Evolutionary conservation across 805 yeast species (phyloP).

Genomic region (Huiozyma naganishii): DNA sequence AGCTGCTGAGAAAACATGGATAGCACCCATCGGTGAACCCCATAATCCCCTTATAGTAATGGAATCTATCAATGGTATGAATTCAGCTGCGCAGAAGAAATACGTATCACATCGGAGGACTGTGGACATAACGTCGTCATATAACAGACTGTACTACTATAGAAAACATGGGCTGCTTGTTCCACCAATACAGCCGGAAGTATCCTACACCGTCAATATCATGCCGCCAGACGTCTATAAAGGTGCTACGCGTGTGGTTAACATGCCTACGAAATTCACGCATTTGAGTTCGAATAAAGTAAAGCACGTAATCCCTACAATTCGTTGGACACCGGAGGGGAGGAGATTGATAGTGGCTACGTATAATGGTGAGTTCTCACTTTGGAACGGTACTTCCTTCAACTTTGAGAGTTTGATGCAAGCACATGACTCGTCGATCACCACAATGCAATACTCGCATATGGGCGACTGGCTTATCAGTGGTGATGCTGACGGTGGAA

Average conservation of each 20-base stretch:
- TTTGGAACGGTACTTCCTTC: conserved; percentile 94
- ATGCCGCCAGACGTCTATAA: conserved; percentile 24
- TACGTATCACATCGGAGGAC: conserved; percentile 25
- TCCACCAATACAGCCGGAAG: conserved; percentile 24
- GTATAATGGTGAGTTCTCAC: conserved; percentile 88
- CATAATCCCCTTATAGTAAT: too few relatives aligned
- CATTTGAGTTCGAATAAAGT: conserved; percentile 88
- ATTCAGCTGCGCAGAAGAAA: conserved; percentile 13
- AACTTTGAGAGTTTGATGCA: conserved; percentile 96
- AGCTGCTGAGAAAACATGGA: too few relatives aligned
- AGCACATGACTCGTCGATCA: conserved; percentile 89
- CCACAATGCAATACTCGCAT: conserved; percentile 71
- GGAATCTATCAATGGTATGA: background rate
- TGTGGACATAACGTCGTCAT: conserved; percentile 25
- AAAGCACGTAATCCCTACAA: conserved; percentile 78
- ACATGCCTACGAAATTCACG: conserved; percentile 70
- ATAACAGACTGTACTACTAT: conserved; percentile 18
- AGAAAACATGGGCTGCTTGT: conserved; percentile 20
- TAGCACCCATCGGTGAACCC: too few relatives aligned
- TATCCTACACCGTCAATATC: conserved; percentile 21
- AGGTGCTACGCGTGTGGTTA: conserved; percentile 31
- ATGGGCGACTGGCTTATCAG: conserved; percentile 90
- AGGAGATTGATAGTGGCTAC: conserved; percentile 81
- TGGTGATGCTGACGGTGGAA: conserved; percentile 84
- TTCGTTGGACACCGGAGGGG: conserved; percentile 97